These are phyloP conservation scores for Solanum dulcamara DNA, from an alignment of 257 asterid species.

Conservation along the genomic window DNA sequence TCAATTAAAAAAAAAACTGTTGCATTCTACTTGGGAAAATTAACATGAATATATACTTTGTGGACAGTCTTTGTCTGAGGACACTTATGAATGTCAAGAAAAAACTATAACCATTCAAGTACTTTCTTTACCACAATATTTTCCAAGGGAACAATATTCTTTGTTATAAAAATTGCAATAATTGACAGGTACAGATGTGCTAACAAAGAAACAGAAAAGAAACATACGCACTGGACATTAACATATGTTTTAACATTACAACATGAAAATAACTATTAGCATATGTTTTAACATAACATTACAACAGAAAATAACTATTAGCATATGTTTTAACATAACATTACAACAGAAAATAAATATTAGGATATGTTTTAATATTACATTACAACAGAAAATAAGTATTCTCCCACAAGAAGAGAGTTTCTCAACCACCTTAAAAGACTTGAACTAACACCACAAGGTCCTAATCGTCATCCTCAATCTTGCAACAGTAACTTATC, in stretches of 20 bases:
- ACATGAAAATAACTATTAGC: not conserved
- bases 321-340: not conserved
- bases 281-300: not conserved
- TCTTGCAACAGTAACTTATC: slow-evolving; percentile 35
- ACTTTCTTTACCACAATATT: too few relatives aligned
- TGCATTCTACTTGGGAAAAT: not conserved
- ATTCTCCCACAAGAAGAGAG: not conserved
- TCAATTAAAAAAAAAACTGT: not conserved
- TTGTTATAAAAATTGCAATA: not conserved
- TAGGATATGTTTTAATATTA: not conserved
- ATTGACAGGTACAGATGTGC: not conserved
- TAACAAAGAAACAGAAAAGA: not conserved
- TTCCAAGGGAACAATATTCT: not conserved
- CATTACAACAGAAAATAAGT: not conserved
- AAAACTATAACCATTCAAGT: too few relatives aligned
- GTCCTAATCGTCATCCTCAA: slow-evolving; percentile 31
- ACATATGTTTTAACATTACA: not conserved
- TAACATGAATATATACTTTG: not conserved
- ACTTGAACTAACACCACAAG: not conserved
- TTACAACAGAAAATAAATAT: not conserved
- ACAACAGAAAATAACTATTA: not conserved
- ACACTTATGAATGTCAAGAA: not conserved
- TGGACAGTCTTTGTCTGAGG: not conserved
- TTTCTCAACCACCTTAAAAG: not conserved
- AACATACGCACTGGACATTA: not conserved